Conservation (phyloP, 805 yeast genomes). For the Priceomyces haplophilus region DNA sequence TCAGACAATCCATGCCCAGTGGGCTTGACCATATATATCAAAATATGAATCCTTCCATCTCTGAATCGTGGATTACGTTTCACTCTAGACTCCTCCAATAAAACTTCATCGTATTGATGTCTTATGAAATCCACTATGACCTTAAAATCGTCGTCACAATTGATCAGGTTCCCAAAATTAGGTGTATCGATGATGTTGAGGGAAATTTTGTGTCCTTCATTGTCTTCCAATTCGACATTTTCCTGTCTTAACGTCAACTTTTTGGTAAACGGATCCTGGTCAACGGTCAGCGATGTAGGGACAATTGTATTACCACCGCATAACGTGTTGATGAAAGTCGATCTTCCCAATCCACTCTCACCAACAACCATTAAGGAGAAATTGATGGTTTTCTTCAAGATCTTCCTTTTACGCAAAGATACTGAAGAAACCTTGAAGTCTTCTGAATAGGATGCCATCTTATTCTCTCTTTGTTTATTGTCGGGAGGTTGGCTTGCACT, state of each 20-base stretch:
- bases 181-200: conserved; percentile 79
- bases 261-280: conserved; percentile 49
- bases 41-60: conserved; percentile 76
- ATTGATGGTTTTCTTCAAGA: conserved; percentile 77
- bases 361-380: conserved; percentile 88
- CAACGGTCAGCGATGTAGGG: conserved; percentile 61
- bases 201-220: conserved; percentile 79
- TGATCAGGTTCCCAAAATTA: conserved; percentile 73
- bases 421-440: conserved; percentile 33
- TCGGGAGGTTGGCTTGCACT: neutral
- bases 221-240: conserved; percentile 79
- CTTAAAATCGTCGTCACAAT: conserved; percentile 65
- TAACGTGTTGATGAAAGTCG: conserved; percentile 87
- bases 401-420: conserved; percentile 63
- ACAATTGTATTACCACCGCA: conserved; percentile 83
- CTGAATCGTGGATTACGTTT: conserved; percentile 83
- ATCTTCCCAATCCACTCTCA: conserved; percentile 81
- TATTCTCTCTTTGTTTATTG: neutral
- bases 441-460: conserved; percentile 6
- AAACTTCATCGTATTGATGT: conserved; percentile 79
- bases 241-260: conserved; percentile 68
- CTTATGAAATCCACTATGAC: conserved; percentile 73
- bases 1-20: conserved; percentile 45
- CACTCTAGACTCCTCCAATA: conserved; percentile 76
- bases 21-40: conserved; percentile 44